Evolutionary conservation across 306 rosid species (phyloP).

Genomic region (Quercus aquifolioides): DNA sequence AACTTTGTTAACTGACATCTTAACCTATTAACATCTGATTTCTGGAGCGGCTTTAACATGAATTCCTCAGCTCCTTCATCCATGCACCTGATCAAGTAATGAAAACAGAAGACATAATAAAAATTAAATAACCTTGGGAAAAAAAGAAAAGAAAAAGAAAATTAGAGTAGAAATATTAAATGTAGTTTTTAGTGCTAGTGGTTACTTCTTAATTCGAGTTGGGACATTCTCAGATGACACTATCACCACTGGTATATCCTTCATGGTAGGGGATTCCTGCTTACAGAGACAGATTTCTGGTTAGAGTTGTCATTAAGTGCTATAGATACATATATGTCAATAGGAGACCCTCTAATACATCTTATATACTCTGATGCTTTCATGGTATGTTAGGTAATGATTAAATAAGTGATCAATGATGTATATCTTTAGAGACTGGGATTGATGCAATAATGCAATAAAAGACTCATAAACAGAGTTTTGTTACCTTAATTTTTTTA

Average conservation of each 20-base stretch:
- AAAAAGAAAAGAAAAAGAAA: neutral
- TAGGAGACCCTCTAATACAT: neutral
- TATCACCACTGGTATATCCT: slow-evolving; percentile 25
- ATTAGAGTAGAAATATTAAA: neutral
- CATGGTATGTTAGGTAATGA: neutral
- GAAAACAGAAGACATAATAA: neutral
- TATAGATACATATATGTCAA: neutral
- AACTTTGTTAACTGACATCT: slow-evolving; percentile 6
- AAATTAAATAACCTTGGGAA: no score
- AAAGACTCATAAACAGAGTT: neutral
- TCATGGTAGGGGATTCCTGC: slow-evolving; percentile 32
- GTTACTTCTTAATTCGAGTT: slow-evolving; percentile 25
- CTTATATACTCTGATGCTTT: neutral
- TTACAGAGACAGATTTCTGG: neutral
- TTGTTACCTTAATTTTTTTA: slow-evolving; percentile 24
- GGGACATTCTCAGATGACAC: slow-evolving; percentile 28
- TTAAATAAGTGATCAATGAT: neutral
- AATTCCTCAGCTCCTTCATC: slow-evolving; percentile 38
- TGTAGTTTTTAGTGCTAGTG: neutral
- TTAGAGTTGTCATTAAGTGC: neutral
- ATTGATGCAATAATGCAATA: neutral
- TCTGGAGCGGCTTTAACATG: slow-evolving; percentile 30
- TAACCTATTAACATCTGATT: slow-evolving; percentile 19
- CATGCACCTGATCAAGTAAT: slow-evolving; percentile 20
- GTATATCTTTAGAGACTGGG: neutral